phyloP scores from a whole-genome alignment of 495 filamentous ascomycete species.

The Xylaria nigripes region DNA sequence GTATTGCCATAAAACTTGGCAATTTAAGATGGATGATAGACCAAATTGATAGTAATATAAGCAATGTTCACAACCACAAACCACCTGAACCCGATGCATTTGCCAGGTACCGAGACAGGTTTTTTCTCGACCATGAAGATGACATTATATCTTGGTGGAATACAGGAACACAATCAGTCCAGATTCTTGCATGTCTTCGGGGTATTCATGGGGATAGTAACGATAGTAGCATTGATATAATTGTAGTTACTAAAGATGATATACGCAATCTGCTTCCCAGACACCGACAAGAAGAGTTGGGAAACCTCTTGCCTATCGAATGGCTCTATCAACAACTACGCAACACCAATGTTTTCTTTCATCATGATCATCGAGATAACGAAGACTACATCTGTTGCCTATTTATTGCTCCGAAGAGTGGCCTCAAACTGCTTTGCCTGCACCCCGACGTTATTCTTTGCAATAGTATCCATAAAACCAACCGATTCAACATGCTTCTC shows the following conservation, averaged over 20 bases:
- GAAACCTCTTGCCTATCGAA: background rate
- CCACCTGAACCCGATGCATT: background rate
- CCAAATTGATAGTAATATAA: background rate
- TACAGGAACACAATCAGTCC: background rate
- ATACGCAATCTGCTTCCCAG: background rate
- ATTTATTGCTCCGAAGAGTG: background rate
- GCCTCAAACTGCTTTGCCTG: background rate
- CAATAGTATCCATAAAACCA: conserved; percentile 16
- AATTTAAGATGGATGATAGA: background rate
- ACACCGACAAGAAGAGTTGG: background rate
- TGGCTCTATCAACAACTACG: background rate
- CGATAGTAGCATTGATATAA: background rate
- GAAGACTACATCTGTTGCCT: background rate
- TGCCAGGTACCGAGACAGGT: background rate
- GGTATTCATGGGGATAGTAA: background rate
- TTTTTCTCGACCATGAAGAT: background rate
- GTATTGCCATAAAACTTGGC: background rate
- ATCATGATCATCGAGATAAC: background rate
- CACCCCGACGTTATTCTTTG: conserved; percentile 12
- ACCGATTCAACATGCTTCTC: conserved; percentile 16
- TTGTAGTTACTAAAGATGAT: background rate
- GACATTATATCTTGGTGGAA: background rate
- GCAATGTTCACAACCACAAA: background rate
- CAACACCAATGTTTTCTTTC: background rate
- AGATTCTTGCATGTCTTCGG: background rate